phyloP scores from a whole-genome alignment of 192 early-diverging fungal species.

The Rhizoclosmatium sp. region DNA sequence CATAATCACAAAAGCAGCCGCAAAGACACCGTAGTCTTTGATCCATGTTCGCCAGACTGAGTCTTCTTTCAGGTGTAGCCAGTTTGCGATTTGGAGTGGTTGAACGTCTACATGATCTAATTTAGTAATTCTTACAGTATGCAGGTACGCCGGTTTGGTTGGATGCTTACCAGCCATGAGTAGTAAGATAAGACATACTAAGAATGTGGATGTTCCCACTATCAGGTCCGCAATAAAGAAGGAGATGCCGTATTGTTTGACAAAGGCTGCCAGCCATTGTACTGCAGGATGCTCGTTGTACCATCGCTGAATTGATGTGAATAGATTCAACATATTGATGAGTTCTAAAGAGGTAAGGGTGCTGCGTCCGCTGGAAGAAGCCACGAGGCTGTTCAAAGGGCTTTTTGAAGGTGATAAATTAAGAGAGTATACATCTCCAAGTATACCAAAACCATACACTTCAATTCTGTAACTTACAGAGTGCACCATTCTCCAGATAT shows the following conservation, averaged over 20 bases:
- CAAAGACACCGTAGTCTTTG: slow-evolving; percentile 19
- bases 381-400: no score
- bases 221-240: background rate
- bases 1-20: slow-evolving; percentile 21
- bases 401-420: no score
- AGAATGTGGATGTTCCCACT: background rate
- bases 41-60: background rate
- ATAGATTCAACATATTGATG: no score
- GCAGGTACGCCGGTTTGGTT: background rate
- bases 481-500: no score
- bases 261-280: background rate
- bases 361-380: no score
- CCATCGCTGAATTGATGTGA: background rate
- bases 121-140: background rate
- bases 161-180: background rate
- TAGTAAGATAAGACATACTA: background rate
- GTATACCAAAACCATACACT: no score
- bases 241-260: background rate
- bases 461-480: no score
- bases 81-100: background rate
- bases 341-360: no score
- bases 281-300: background rate
- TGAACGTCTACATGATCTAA: background rate
- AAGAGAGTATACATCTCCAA: no score
- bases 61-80: background rate